phyloP scores from a whole-genome alignment of 768 basidiomycete species.

The Tephrocybe sp. region DNA sequence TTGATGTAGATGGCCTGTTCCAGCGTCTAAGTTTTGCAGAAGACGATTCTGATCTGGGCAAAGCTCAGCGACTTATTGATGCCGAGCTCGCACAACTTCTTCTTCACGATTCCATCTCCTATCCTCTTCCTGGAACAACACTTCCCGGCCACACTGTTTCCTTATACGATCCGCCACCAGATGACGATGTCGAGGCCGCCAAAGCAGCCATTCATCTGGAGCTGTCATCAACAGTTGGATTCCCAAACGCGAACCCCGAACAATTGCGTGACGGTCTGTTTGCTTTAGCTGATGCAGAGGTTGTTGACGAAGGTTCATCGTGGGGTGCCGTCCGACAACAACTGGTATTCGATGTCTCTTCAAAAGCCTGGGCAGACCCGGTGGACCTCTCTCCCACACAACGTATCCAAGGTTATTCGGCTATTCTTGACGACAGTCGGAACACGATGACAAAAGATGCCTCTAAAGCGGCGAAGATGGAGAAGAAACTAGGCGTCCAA shows the following conservation, averaged over 20 bases:
- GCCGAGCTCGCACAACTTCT: conserved; percentile 76
- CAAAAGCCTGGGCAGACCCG: conserved; percentile 67
- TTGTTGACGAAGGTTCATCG: conserved; percentile 54
- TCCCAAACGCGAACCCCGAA: conserved; percentile 76
- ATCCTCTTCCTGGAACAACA: conserved; percentile 87
- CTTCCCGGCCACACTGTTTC: conserved; percentile 71
- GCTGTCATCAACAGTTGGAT: conserved; percentile 75
- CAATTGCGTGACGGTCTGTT: conserved; percentile 78
- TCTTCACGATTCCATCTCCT: conserved; percentile 81
- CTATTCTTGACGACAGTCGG: conserved; percentile 58
- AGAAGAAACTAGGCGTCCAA: conserved; percentile 85
- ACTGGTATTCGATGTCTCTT: conserved; percentile 59
- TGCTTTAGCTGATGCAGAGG: conserved; percentile 60
- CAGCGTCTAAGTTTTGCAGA: conserved; percentile 53
- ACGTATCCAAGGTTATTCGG: conserved; percentile 61
- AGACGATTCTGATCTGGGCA: conserved; percentile 34
- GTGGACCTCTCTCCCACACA: conserved; percentile 52
- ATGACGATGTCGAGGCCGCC: conserved; percentile 70
- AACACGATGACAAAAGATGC: conserved; percentile 80
- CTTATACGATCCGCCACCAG: conserved; percentile 69
- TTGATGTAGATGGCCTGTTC: conserved; percentile 68
- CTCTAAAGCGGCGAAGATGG: conserved; percentile 74
- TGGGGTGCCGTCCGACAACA: conserved; percentile 69
- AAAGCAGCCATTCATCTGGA: conserved; percentile 74
- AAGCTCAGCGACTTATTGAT: conserved; percentile 66